These are phyloP conservation scores for Coemansia nantahalensis DNA, from an alignment of 192 early-diverging fungal genomes.

Conservation along the genomic window DNA sequence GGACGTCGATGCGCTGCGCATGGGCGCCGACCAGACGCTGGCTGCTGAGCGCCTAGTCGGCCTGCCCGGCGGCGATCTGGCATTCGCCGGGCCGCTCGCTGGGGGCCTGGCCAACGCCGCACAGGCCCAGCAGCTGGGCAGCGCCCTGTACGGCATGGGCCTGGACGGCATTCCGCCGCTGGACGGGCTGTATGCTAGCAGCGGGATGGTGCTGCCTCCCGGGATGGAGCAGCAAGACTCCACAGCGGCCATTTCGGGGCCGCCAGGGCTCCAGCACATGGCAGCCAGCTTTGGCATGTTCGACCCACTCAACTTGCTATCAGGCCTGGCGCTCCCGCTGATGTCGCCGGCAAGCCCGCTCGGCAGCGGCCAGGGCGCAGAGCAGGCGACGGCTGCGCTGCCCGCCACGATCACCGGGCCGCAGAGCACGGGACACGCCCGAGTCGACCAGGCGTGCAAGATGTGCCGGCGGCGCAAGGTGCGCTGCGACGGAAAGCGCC, in stretches of 20 bases:
- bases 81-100: too few species aligned
- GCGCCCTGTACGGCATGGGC: slow-evolving; percentile 38
- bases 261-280: slow-evolving; percentile 16
- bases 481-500: slow-evolving; percentile 49
- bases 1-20: slow-evolving; percentile 23
- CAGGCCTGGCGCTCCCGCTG: slow-evolving; percentile 9
- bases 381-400: background rate
- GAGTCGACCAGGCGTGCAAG: slow-evolving; percentile 52
- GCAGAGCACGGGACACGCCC: slow-evolving; percentile 7
- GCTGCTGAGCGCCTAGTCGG: slow-evolving; percentile 2
- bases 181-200: slow-evolving; percentile 30
- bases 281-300: slow-evolving; percentile 8
- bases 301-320: slow-evolving; percentile 1
- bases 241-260: background rate
- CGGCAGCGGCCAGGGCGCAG: background rate
- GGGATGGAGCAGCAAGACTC: background rate
- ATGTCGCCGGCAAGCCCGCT: slow-evolving; percentile 9
- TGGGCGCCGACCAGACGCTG: slow-evolving; percentile 3
- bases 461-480: slow-evolving; percentile 57
- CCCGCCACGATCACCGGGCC: background rate
- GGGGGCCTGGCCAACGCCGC: background rate
- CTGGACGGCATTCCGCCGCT: slow-evolving; percentile 45
- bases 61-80: too few species aligned
- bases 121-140: slow-evolving; percentile 23
- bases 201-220: slow-evolving; percentile 15